Evolutionary conservation across 306 rosid species (phyloP).

Genomic region (Cyclanthera cordifolia): DNA sequence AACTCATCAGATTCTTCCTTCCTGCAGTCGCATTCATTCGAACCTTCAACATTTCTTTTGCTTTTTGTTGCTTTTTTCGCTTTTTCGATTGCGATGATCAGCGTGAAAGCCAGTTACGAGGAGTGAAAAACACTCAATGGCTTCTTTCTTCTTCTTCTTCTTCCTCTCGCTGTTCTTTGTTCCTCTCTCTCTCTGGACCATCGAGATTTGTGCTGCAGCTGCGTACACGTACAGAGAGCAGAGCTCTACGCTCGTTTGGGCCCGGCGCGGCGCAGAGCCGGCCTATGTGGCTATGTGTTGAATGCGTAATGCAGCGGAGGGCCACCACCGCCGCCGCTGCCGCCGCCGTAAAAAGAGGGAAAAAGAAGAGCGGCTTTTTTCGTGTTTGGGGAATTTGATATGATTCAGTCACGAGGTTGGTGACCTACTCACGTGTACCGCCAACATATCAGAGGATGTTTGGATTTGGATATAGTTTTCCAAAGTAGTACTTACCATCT

Average conservation of each 20-base stretch:
- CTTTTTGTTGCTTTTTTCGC: conserved; percentile 1
- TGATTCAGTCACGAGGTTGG: conserved; percentile 6
- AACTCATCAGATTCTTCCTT: neutral
- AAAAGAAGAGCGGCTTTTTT: neutral
- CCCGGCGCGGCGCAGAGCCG: neutral
- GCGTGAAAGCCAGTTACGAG: conserved; percentile 8
- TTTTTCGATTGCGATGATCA: neutral
- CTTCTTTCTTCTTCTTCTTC: neutral
- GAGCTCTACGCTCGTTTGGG: neutral
- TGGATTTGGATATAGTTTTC: no score
- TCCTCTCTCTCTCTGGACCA: conserved; percentile 19
- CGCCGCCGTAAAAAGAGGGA: neutral
- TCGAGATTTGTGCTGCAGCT: conserved; percentile 41
- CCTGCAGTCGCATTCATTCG: conserved; percentile 3
- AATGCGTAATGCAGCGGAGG: neutral
- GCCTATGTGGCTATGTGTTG: neutral
- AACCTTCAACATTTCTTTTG: neutral
- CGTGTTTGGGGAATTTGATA: conserved; percentile 3
- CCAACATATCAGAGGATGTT: neutral
- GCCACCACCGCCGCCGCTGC: conserved; percentile 7
- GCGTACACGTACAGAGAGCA: neutral
- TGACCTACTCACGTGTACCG: conserved; percentile 1
- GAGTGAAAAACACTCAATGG: conserved; percentile 8
- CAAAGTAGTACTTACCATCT: neutral
- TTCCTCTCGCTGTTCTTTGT: neutral